Base-by-base conservation (phyloP, 805 yeast species). In the Cyberlindnera suaveolens region DNA sequence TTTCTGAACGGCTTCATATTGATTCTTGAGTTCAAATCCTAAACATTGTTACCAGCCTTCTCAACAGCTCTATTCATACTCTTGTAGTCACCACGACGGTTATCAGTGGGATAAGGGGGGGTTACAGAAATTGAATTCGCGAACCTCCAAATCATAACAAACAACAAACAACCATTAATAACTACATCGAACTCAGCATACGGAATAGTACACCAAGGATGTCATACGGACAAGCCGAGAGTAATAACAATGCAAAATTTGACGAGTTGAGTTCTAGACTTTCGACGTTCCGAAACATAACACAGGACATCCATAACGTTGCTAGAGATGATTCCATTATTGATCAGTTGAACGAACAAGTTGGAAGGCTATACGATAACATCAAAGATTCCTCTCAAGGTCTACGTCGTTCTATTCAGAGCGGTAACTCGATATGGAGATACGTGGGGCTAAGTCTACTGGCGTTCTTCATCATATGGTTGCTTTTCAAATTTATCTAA, bases 181-280 rank as follows among this genome's bases (percentile, higher is more conserved):
- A 6, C 35, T 17, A 5, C 37, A 33, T 18, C 17, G n/a, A 36
- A 9, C 14, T 13, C 36, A 26, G 6, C 40, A 17, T 4, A 10
- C 16, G 18, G 11, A 14, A 15, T 29, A 20, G 8, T 36, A 60
- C 27, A 19, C 37, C 23, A 10, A 11, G 54, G 54, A 38, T 38
- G 40, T 38, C 40, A n/a, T 63, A 61, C 43, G 45, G 60, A 7
- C 64, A 60, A 42, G 48, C 49, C 30, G 67, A 59, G 50, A 59
- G 50, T 38, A 58, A 48, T 71, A 85, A 85, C 62, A 85, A 84
- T 57, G 66, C 67, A 31, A 72, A 81, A 47, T 70, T 84, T 48
- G 75, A 82, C 48, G 74, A 72, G 48, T 68, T 84, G 18, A 85
- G 90, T 3, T 70, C 73, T 40, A 84, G 84, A 58, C 66, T 84